A percentile compares a stretch with the other conserved stretches of the same genome.
Conservation (phyloP, 129 eudicot species). For the Pulicaria dysenterica region DNA sequence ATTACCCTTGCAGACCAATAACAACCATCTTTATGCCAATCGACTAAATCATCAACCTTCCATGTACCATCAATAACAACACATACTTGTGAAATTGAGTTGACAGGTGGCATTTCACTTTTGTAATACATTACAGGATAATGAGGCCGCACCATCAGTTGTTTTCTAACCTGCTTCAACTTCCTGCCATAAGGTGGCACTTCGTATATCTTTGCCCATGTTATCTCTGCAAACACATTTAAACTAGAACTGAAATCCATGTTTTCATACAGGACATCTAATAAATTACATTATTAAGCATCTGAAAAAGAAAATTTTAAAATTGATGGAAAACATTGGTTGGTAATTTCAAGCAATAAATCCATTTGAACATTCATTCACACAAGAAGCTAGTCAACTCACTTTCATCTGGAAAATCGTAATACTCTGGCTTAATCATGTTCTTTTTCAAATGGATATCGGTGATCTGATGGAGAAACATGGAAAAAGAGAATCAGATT, state of each 20-base stretch:
- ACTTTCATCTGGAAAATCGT: no score
- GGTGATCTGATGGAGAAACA: no score
- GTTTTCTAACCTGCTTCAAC: conserved; percentile 25
- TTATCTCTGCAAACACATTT: conserved; percentile 39
- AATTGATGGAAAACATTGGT: no score
- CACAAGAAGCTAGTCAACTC: no score
- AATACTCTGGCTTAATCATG: no score
- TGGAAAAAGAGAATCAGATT: no score
- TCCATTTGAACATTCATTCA: no score
- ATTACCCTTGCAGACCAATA: conserved; percentile 65
- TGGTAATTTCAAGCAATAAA: no score
- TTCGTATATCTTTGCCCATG: conserved; percentile 41
- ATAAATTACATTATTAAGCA: no score
- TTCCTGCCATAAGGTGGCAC: conserved; percentile 33
- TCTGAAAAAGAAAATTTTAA: no score
- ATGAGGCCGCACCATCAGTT: conserved; percentile 61
- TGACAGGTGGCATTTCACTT: conserved; percentile 35
- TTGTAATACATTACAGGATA: conserved; percentile 47
- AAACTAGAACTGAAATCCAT: background rate
- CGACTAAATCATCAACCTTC: conserved; percentile 71
- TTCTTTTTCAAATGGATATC: no score
- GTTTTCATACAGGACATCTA: background rate
- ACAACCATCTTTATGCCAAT: conserved; percentile 44
- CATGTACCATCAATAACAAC: conserved; percentile 49
- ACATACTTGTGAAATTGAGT: conserved; percentile 42